Conservation (phyloP, 805 yeast genomes). For the Kockiozyma suomiensis region DNA sequence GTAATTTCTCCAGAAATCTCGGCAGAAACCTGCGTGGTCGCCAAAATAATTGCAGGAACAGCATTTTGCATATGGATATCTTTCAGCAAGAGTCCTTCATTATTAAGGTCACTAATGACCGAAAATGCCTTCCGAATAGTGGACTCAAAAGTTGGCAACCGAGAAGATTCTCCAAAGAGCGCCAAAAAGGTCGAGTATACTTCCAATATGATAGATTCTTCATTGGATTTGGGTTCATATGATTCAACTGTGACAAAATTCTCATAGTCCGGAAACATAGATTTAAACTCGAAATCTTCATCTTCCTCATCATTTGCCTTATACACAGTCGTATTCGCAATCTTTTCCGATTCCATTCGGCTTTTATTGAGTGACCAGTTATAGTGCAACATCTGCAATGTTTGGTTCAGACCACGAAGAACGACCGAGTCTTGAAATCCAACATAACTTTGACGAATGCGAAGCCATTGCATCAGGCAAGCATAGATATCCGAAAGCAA, state of each 20-base stretch:
- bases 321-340: constrained; percentile 63
- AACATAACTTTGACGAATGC: constrained; percentile 12
- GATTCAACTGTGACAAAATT: constrained; percentile 36
- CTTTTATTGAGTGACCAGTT: constrained; percentile 79
- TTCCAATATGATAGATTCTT: not conserved
- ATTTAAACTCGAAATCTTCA: constrained; percentile 75
- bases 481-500: not conserved
- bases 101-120: not conserved
- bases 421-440: constrained; percentile 1
- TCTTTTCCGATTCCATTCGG: constrained; percentile 64
- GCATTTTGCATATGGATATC: constrained; percentile 22
- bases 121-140: constrained; percentile 3
- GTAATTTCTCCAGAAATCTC: not conserved
- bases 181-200: not conserved
- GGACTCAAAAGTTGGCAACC: not conserved
- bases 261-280: constrained; percentile 87
- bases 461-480: constrained; percentile 15
- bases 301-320: constrained; percentile 65
- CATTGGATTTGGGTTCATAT: not conserved
- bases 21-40: not conserved
- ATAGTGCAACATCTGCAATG: constrained; percentile 66
- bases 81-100: constrained; percentile 16
- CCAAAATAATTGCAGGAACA: constrained; percentile 12
- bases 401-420: constrained; percentile 6
- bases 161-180: constrained; percentile 3